Percentiles rank a stretch among this genome's conserved stretches.
Evolutionary conservation across 768 basidiomycete species (phyloP).

Genomic region (Glaciozyma martinii): DNA sequence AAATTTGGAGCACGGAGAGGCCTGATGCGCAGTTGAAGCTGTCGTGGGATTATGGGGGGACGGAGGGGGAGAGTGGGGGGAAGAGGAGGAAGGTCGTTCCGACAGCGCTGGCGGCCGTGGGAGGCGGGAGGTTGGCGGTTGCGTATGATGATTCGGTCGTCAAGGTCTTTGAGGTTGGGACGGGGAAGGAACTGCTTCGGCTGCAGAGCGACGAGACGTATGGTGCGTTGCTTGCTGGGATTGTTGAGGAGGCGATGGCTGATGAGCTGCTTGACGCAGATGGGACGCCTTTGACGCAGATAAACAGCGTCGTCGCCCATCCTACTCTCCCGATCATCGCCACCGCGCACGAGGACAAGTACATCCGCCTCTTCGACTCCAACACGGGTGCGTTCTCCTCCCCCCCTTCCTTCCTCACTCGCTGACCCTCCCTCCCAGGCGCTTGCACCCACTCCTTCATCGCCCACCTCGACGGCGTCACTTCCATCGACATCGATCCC

Average conservation of each 20-base stretch:
- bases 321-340: constrained; percentile 81
- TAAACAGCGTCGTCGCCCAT: constrained; percentile 79
- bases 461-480: constrained; percentile 85
- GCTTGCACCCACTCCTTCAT: constrained; percentile 83
- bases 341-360: constrained; percentile 88
- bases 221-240: constrained; percentile 47
- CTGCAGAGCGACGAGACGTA: constrained; percentile 48
- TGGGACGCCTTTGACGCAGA: constrained; percentile 64
- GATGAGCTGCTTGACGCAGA: constrained; percentile 44
- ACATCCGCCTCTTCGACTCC: constrained; percentile 80
- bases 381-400: constrained; percentile 53
- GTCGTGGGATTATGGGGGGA: constrained; percentile 70
- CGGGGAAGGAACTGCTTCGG: constrained; percentile 60
- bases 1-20: constrained; percentile 59
- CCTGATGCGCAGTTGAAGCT: constrained; percentile 55
- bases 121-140: constrained; percentile 77
- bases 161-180: constrained; percentile 85
- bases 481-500: constrained; percentile 78
- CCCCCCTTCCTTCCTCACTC: neutral
- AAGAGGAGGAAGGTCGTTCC: constrained; percentile 41
- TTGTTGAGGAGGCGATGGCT: constrained; percentile 41
- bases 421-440: constrained; percentile 43
- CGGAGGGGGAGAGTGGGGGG: constrained; percentile 45
- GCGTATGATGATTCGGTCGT: constrained; percentile 81
- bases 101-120: constrained; percentile 70